These are phyloP conservation scores for Iberis amara DNA, from an alignment of 441 rosid genomes.

Conservation along the genomic window DNA sequence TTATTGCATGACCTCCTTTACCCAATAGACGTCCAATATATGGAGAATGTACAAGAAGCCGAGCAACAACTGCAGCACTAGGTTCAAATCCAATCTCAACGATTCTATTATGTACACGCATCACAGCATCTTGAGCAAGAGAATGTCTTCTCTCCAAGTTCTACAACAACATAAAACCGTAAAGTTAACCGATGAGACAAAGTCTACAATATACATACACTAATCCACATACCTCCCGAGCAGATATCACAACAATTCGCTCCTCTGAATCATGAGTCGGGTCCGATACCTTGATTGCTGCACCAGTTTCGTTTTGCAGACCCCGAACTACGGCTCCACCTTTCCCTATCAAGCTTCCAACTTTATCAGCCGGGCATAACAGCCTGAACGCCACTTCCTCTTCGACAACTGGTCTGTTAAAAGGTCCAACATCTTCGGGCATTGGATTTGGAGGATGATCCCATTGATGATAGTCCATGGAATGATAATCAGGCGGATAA, in stretches of 20 bases:
- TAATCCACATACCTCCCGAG: conserved; percentile 47
- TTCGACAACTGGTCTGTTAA: conserved; percentile 43
- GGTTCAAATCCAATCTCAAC: conserved; percentile 67
- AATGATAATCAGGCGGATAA: conserved; percentile 4
- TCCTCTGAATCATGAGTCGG: conserved; percentile 47
- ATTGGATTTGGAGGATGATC: conserved; percentile 45
- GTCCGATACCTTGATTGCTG: conserved; percentile 51
- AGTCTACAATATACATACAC: background rate
- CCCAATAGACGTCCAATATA: conserved; percentile 52
- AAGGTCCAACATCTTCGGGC: conserved; percentile 42
- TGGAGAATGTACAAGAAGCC: conserved; percentile 53
- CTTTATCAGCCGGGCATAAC: conserved; percentile 59
- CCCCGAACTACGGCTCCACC: conserved; percentile 51
- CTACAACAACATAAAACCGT: conserved; percentile 32
- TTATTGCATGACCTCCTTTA: conserved; percentile 48
- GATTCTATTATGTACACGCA: conserved; percentile 51
- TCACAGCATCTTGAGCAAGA: conserved; percentile 57
- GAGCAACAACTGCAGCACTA: conserved; percentile 46
- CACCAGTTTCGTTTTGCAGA: conserved; percentile 58
- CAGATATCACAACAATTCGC: conserved; percentile 50
- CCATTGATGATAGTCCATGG: conserved; percentile 41
- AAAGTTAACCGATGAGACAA: background rate
- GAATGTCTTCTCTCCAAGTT: conserved; percentile 50
- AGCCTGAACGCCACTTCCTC: conserved; percentile 49
- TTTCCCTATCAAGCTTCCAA: conserved; percentile 65